Percentiles rank a stretch among this genome's conserved stretches.
Conservation (phyloP, 495 filamentous ascomycete species). For the Lasiosphaeris hirsuta region DNA sequence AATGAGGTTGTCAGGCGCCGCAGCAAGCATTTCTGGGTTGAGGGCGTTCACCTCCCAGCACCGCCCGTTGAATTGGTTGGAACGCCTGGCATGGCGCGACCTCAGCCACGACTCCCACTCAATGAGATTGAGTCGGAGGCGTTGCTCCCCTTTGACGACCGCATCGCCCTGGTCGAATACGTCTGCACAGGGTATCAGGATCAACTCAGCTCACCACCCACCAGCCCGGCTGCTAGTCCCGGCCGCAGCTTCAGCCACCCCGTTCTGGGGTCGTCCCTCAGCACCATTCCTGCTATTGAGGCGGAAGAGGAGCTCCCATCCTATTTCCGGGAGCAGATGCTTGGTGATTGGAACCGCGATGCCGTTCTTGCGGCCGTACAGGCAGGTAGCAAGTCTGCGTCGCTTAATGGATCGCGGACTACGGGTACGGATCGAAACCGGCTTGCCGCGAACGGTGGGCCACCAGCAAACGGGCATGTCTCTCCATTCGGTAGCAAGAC, state of each 20-base stretch:
- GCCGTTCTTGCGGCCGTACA: constrained; percentile 63
- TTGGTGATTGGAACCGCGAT: constrained; percentile 71
- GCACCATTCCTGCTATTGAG: constrained; percentile 33
- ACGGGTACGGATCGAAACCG: constrained; percentile 52
- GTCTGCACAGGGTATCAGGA: constrained; percentile 67
- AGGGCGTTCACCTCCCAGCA: constrained; percentile 64
- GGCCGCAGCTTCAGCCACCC: constrained; percentile 61
- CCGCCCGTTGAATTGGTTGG: constrained; percentile 50
- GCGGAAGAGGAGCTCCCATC: constrained; percentile 36
- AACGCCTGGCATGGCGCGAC: constrained; percentile 45
- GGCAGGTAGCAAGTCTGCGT: constrained; percentile 62
- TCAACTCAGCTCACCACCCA: constrained; percentile 54
- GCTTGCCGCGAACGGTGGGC: constrained; percentile 53
- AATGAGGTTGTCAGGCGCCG: constrained; percentile 72
- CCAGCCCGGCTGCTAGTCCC: constrained; percentile 71
- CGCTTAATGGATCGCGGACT: constrained; percentile 69
- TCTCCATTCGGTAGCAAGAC: constrained; percentile 40
- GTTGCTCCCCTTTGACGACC: constrained; percentile 63
- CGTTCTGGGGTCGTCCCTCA: constrained; percentile 47
- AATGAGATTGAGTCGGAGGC: constrained; percentile 55
- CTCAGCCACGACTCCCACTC: constrained; percentile 44
- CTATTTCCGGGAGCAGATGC: constrained; percentile 65
- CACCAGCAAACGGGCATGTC: constrained; percentile 36
- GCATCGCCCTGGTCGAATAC: constrained; percentile 61
- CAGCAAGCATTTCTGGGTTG: constrained; percentile 70